phyloP scores from a whole-genome alignment of 225 moss, liverwort and hornwort species.

The Rhytidiadelphus loreus region DNA sequence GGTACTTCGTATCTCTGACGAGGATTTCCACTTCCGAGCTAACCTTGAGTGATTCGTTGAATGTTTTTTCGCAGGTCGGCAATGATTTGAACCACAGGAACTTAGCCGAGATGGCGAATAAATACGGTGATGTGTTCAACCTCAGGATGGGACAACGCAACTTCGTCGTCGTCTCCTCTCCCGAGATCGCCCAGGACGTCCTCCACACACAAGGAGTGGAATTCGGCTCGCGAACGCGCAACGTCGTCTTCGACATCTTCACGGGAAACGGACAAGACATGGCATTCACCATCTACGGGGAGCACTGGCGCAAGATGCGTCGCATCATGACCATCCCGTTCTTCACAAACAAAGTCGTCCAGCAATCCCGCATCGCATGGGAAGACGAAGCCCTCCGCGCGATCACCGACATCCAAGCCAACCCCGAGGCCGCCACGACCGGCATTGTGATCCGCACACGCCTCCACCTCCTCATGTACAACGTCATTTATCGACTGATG shows the following conservation, averaged over 20 bases:
- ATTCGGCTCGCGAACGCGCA: conserved; percentile 26
- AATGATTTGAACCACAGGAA: conserved; percentile 32
- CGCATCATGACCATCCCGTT: conserved; percentile 42
- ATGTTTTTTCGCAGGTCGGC: neutral
- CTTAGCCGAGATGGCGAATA: conserved; percentile 18
- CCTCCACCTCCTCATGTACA: conserved; percentile 50
- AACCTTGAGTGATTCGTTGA: neutral
- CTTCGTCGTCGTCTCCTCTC: conserved; percentile 29
- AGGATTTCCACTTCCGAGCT: neutral
- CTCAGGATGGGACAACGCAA: conserved; percentile 35
- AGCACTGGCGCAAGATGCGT: conserved; percentile 42
- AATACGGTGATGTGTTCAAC: conserved; percentile 23
- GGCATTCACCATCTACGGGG: conserved; percentile 33
- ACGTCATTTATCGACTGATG: conserved; percentile 40
- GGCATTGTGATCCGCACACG: conserved; percentile 22
- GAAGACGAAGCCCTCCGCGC: conserved; percentile 22
- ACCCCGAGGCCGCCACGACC: conserved; percentile 11
- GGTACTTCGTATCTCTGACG: neutral
- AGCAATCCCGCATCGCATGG: conserved; percentile 13
- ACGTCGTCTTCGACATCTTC: conserved; percentile 38
- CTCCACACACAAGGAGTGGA: conserved; percentile 37
- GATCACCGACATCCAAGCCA: conserved; percentile 17
- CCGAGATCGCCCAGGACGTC: conserved; percentile 27
- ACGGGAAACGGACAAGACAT: conserved; percentile 36
- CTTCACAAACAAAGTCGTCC: conserved; percentile 40